phyloP scores from a whole-genome alignment of 23 red algal genomes.

The Chondrus crispus region DNA sequence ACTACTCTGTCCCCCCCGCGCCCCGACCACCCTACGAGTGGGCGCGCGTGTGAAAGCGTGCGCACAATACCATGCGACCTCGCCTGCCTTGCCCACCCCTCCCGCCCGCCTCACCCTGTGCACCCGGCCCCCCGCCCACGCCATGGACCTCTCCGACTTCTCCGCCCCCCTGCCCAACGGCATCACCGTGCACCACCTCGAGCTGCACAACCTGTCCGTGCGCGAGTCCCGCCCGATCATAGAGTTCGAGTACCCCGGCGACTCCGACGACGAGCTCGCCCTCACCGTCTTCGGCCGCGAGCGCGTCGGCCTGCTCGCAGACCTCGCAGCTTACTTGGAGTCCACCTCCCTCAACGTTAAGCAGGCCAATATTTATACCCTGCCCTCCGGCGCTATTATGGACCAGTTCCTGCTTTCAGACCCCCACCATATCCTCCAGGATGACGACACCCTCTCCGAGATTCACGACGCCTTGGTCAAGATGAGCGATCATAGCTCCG shows the following conservation, averaged over 20 bases:
- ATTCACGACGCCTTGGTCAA: slow-evolving; percentile 74
- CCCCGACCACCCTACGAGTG: too few relatives aligned
- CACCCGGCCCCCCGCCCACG: not conserved
- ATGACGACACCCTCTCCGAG: slow-evolving; percentile 36
- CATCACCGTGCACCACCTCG: slow-evolving; percentile 85
- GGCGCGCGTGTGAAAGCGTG: too few relatives aligned
- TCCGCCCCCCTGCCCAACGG: slow-evolving; percentile 64
- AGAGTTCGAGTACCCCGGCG: slow-evolving; percentile 62
- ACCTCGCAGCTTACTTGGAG: slow-evolving; percentile 79
- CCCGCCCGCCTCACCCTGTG: too few relatives aligned
- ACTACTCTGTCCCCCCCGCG: too few relatives aligned
- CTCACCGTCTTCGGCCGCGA: slow-evolving; percentile 93
- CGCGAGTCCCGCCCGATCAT: slow-evolving; percentile 72
- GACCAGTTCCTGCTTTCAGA: slow-evolving; percentile 90
- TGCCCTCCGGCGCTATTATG: slow-evolving; percentile 90
- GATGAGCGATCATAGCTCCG: slow-evolving; percentile 33
- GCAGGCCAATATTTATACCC: slow-evolving; percentile 83
- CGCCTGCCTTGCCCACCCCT: too few relatives aligned
- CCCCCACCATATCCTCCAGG: slow-evolving; percentile 43
- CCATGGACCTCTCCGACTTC: slow-evolving; percentile 30
- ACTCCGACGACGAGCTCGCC: slow-evolving; percentile 43
- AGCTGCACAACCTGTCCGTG: slow-evolving; percentile 79
- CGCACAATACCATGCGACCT: too few relatives aligned
- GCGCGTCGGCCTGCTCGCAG: slow-evolving; percentile 77
- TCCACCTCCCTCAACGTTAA: slow-evolving; percentile 61